Conservation (phyloP, 2,329 filamentous ascomycete species). For the Chaetothyriales sp. region DNA sequence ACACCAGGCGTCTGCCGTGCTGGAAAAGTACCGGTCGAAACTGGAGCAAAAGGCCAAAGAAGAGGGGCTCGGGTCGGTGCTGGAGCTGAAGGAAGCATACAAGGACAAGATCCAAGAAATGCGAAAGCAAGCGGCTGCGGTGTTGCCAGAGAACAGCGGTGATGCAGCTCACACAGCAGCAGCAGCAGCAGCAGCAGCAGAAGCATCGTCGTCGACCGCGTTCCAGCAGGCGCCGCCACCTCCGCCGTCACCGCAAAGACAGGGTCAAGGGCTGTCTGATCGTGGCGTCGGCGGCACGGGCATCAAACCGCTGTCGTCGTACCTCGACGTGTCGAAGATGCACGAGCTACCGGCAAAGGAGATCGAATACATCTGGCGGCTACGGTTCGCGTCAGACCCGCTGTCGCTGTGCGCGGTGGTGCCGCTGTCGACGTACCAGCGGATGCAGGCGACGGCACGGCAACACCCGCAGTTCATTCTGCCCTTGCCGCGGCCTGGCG, state of each 20-base stretch:
- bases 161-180: slow-evolving; percentile 31
- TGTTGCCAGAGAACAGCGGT: slow-evolving; percentile 1
- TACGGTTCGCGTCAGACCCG: slow-evolving; percentile 62
- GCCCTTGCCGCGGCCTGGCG: slow-evolving; percentile 48
- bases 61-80: slow-evolving; percentile 49
- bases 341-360: slow-evolving; percentile 61
- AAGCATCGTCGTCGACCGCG: slow-evolving; percentile 5
- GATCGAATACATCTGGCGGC: slow-evolving; percentile 77
- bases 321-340: slow-evolving; percentile 69
- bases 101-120: slow-evolving; percentile 65
- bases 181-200: slow-evolving; percentile 22
- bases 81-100: slow-evolving; percentile 62
- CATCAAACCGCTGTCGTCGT: slow-evolving; percentile 52
- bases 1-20: slow-evolving; percentile 55
- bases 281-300: slow-evolving; percentile 32
- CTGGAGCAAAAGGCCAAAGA: slow-evolving; percentile 66
- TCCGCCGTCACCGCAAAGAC: slow-evolving; percentile 27
- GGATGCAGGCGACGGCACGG: slow-evolving; percentile 58
- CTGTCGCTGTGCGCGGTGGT: slow-evolving; percentile 75
- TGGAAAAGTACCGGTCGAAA: slow-evolving; percentile 80
- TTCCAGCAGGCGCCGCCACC: slow-evolving; percentile 21
- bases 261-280: slow-evolving; percentile 23
- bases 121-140: slow-evolving; percentile 50
- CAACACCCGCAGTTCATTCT: slow-evolving; percentile 79
- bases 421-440: slow-evolving; percentile 56